A percentile compares a stretch with the other conserved stretches of the same genome.
Evolutionary conservation across 2,329 filamentous ascomycete species (phyloP).

Genomic region (Phyllosticta citrichinensis): DNA sequence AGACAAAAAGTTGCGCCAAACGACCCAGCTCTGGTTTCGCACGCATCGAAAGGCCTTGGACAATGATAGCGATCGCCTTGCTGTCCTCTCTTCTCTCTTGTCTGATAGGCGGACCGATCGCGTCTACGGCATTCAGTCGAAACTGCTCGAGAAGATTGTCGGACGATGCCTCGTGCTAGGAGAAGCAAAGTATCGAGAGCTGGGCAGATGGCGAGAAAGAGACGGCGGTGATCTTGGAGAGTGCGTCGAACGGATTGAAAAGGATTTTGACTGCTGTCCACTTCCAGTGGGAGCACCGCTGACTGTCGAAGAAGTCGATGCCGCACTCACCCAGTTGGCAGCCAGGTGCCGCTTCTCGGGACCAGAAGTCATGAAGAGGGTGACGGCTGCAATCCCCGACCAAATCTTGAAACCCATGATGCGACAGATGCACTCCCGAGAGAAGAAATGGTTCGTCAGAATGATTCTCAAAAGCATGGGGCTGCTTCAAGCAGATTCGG

Average conservation of each 20-base stretch:
- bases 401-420: slow-evolving; percentile 48
- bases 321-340: slow-evolving; percentile 54
- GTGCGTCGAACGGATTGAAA: slow-evolving; percentile 58
- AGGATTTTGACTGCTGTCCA: slow-evolving; percentile 42
- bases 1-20: slow-evolving; percentile 21
- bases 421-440: slow-evolving; percentile 49
- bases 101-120: slow-evolving; percentile 68
- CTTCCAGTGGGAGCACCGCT: slow-evolving; percentile 34
- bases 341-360: slow-evolving; percentile 62
- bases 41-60: slow-evolving; percentile 50
- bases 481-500: slow-evolving; percentile 52
- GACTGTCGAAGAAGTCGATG: slow-evolving; percentile 64
- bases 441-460: slow-evolving; percentile 81
- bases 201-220: slow-evolving; percentile 52
- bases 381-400: slow-evolving; percentile 15
- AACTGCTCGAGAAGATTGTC: slow-evolving; percentile 56
- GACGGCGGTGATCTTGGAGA: slow-evolving; percentile 58
- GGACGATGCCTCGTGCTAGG: slow-evolving; percentile 57
- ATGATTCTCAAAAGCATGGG: slow-evolving; percentile 67
- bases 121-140: slow-evolving; percentile 60
- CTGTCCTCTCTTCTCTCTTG: slow-evolving; percentile 65
- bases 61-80: slow-evolving; percentile 46
- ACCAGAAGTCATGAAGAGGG: slow-evolving; percentile 30
- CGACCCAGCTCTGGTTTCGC: slow-evolving; percentile 58
- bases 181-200: slow-evolving; percentile 47